A percentile compares a stretch with the other conserved stretches of the same genome.
These are phyloP conservation scores for Trichoderma virens DNA, from an alignment of 495 filamentous ascomycete species.

Conservation along the genomic window DNA sequence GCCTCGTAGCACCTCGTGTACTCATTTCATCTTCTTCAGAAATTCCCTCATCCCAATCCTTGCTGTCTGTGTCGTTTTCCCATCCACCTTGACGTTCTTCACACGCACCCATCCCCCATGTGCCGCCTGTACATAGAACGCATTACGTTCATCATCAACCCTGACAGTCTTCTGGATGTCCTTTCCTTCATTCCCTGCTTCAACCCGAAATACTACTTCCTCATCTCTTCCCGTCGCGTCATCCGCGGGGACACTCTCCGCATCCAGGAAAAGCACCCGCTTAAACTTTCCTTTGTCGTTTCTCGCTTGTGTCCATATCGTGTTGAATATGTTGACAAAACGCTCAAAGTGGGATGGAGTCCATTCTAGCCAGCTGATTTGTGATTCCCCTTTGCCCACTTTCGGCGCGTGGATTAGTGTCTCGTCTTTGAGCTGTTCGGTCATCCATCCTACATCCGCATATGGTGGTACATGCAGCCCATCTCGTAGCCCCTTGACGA, in stretches of 20 bases:
- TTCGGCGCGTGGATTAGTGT: slow-evolving; percentile 29
- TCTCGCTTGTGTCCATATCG: slow-evolving; percentile 20
- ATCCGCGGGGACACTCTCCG: slow-evolving; percentile 1
- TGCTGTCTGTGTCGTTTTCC: slow-evolving; percentile 18
- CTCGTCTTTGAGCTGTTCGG: background rate
- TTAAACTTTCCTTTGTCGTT: slow-evolving; percentile 7
- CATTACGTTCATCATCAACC: background rate
- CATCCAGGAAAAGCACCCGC: slow-evolving; percentile 22
- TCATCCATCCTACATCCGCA: slow-evolving; percentile 30
- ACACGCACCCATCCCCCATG: slow-evolving; percentile 19
- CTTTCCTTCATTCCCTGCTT: background rate
- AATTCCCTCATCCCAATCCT: background rate
- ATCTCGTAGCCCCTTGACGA: slow-evolving; percentile 50
- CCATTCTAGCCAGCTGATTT: slow-evolving; percentile 22
- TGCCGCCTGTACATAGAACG: background rate
- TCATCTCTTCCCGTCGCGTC: slow-evolving; percentile 1
- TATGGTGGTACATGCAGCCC: slow-evolving; percentile 61
- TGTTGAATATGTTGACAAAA: slow-evolving; percentile 10
- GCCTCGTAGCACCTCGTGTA: background rate
- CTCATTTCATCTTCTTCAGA: background rate
- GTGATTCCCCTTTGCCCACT: slow-evolving; percentile 25
- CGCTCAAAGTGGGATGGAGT: slow-evolving; percentile 11
- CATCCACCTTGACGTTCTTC: slow-evolving; percentile 27
- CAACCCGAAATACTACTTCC: slow-evolving; percentile 5
- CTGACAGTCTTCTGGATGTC: background rate